Percentiles rank a stretch among this genome's conserved stretches.
phyloP scores from a whole-genome alignment of 164 flowering plant species.

The Brasenia schreberi region DNA sequence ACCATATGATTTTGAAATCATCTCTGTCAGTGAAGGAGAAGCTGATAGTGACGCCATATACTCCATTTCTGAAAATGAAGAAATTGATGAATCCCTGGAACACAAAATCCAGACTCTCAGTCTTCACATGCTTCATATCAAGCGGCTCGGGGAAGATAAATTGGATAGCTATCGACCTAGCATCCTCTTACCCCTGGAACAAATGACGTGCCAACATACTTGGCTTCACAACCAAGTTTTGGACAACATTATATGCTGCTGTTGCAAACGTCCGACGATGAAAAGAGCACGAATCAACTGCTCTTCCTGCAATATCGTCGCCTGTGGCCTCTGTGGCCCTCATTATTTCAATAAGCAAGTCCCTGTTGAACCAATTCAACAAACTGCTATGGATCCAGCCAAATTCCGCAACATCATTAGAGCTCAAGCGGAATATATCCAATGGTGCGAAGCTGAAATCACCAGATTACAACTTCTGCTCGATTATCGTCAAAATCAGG shows the following conservation, averaged over 20 bases:
- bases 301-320: background rate
- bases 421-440: no score
- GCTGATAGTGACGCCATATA: background rate
- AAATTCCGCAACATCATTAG: no score
- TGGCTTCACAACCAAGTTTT: background rate
- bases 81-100: background rate
- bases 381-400: no score
- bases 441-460: no score
- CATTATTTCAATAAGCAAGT: background rate
- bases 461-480: no score
- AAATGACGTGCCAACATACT: background rate
- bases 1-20: background rate
- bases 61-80: slow-evolving; percentile 1
- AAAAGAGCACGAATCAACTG: background rate
- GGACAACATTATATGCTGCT: background rate
- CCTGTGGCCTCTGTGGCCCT: background rate
- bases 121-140: background rate
- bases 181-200: background rate
- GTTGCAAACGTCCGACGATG: background rate
- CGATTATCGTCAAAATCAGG: no score
- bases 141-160: background rate
- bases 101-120: background rate
- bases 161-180: background rate
- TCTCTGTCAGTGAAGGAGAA: background rate
- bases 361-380: no score